These are phyloP conservation scores for Phytophthora multivora DNA, from an alignment of 352 stramenopile species.

Conservation along the genomic window DNA sequence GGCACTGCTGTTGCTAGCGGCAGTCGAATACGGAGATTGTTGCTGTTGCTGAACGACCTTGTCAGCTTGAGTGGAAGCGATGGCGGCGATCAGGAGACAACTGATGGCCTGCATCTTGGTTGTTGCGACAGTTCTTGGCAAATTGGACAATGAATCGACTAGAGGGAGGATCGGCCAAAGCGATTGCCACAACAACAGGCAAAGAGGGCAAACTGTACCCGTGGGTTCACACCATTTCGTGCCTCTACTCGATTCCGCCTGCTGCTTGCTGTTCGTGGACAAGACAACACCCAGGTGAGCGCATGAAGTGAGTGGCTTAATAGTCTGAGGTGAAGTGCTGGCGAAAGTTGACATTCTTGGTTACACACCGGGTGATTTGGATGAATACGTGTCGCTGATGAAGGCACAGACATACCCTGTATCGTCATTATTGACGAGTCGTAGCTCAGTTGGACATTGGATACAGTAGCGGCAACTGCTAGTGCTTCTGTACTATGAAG, in stretches of 20 bases:
- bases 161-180: neutral
- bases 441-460: too few relatives aligned
- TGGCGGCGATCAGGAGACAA: neutral
- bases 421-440: neutral
- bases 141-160: constrained; percentile 23
- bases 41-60: neutral
- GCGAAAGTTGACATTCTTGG: neutral
- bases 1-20: constrained; percentile 1
- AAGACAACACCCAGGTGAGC: neutral
- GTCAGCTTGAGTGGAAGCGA: constrained; percentile 4
- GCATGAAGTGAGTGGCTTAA: neutral
- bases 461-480: neutral
- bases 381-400: constrained; percentile 1
- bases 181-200: neutral
- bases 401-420: neutral
- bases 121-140: neutral
- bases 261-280: constrained; percentile 18
- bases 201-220: neutral
- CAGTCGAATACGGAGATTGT: neutral
- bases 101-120: constrained; percentile 3
- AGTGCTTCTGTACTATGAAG: too few relatives aligned
- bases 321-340: neutral
- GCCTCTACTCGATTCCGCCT: constrained; percentile 5
- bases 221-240: constrained; percentile 8
- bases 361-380: constrained; percentile 1